Conservation (phyloP, 805 yeast species). For the Barnettozyma pratensis region DNA sequence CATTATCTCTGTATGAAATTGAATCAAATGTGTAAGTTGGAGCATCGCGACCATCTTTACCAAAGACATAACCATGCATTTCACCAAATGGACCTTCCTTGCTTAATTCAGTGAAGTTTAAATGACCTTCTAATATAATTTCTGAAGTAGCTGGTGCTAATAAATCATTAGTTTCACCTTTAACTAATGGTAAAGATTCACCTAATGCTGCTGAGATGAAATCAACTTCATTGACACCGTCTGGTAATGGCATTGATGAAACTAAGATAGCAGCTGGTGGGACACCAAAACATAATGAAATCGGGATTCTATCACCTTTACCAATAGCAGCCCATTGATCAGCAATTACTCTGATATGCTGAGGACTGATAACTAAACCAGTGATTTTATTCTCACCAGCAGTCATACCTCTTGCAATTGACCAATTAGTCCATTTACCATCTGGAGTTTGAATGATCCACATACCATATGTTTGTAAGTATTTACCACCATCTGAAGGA, state of each 20-base stretch:
- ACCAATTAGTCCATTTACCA: conserved; percentile 26
- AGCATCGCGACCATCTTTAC: conserved; percentile 22
- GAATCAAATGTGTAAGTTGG: conserved; percentile 23
- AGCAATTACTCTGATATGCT: conserved; percentile 24
- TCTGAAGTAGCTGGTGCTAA: conserved; percentile 24
- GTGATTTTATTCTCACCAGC: conserved; percentile 20
- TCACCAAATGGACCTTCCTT: conserved; percentile 30
- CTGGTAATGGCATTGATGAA: conserved; percentile 8
- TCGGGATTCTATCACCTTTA: conserved; percentile 21
- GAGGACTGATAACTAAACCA: conserved; percentile 26
- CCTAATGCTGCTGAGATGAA: conserved; percentile 26
- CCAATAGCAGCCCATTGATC: conserved; percentile 8
- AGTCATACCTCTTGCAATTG: conserved; percentile 27
- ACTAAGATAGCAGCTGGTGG: conserved; percentile 28
- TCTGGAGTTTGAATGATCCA: conserved; percentile 25
- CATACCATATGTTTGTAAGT: conserved; percentile 28
- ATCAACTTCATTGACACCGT: conserved; percentile 20
- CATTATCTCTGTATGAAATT: conserved; percentile 22
- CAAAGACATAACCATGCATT: conserved; percentile 27
- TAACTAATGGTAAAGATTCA: conserved; percentile 23
- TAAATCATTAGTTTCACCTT: conserved; percentile 22
- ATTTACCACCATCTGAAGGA: conserved; percentile 24
- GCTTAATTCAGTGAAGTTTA: conserved; percentile 14
- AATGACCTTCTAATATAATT: conserved; percentile 25
- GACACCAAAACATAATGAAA: conserved; percentile 25